A percentile compares a stretch with the other conserved stretches of the same genome.
phyloP scores from a whole-genome alignment of 1,139 yeast species.

The Spathaspora sp. region DNA sequence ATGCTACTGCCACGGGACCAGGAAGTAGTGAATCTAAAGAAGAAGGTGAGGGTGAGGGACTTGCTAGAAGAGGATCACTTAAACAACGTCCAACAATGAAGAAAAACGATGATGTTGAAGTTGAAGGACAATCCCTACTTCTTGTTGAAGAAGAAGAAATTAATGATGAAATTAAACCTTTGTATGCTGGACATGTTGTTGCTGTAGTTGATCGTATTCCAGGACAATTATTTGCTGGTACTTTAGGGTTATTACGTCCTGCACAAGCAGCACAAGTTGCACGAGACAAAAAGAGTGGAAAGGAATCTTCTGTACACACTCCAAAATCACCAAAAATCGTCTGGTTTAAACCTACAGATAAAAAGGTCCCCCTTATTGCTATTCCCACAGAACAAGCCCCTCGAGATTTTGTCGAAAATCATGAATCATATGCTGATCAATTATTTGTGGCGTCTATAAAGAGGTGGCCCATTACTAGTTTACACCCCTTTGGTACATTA shows the following conservation, averaged over 20 bases:
- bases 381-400: constrained; percentile 99
- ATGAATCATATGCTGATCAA: constrained; percentile 76
- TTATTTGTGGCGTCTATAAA: constrained; percentile 92
- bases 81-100: constrained; percentile 98
- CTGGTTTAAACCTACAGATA: constrained; percentile 98
- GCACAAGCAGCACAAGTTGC: constrained; percentile 93
- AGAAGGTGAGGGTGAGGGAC: constrained; percentile 23
- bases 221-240: constrained; percentile 92
- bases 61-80: constrained; percentile 85
- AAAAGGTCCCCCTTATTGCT: constrained; percentile 95
- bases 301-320: constrained; percentile 47
- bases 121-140: constrained; percentile 91
- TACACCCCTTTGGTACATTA: constrained; percentile 95
- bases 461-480: constrained; percentile 98
- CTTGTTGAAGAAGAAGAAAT: constrained; percentile 95
- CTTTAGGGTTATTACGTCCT: constrained; percentile 89
- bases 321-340: constrained; percentile 85
- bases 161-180: constrained; percentile 87
- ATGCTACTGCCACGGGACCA: constrained; percentile 53
- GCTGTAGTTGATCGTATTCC: constrained; percentile 98
- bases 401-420: constrained; percentile 88
- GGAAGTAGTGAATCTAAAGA: constrained; percentile 7
- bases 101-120: constrained; percentile 97
- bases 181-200: constrained; percentile 97
- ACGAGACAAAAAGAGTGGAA: constrained; percentile 60